Percentiles rank a stretch among this genome's conserved stretches.
phyloP scores from a whole-genome alignment of 2,329 filamentous ascomycete species.

The Penicillium sp. region DNA sequence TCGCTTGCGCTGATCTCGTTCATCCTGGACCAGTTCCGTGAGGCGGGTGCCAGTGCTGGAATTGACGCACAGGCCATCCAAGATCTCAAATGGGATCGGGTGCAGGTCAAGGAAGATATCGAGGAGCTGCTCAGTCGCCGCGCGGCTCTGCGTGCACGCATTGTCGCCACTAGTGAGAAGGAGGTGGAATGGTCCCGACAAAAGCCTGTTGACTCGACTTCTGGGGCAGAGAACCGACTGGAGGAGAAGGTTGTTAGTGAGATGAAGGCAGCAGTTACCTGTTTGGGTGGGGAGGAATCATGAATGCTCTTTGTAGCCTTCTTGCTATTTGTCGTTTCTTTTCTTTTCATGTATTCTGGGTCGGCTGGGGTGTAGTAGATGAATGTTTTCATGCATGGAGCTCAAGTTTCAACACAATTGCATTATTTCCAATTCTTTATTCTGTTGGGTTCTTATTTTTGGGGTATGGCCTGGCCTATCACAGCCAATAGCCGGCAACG shows the following conservation, averaged over 20 bases:
- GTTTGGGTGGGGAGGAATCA: conserved; percentile 40
- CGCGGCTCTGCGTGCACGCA: conserved; percentile 66
- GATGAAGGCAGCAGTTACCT: conserved; percentile 54
- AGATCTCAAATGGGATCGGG: conserved; percentile 70
- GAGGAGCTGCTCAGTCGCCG: conserved; percentile 74
- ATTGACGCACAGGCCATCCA: conserved; percentile 63
- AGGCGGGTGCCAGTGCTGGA: conserved; percentile 61
- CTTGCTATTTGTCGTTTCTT: conserved; percentile 5
- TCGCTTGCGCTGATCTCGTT: conserved; percentile 72
- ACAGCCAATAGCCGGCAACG: neutral
- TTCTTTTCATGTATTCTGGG: conserved; percentile 11
- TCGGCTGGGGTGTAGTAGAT: conserved; percentile 14
- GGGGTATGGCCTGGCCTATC: neutral
- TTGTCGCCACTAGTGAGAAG: conserved; percentile 69
- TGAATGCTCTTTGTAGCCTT: conserved; percentile 20
- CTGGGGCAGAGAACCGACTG: conserved; percentile 60
- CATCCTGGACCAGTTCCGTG: conserved; percentile 65
- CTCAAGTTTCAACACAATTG: neutral
- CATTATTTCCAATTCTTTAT: neutral
- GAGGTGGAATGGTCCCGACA: conserved; percentile 62
- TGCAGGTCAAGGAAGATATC: conserved; percentile 72
- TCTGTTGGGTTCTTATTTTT: neutral
- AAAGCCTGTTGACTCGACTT: conserved; percentile 39
- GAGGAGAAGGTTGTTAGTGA: conserved; percentile 74
- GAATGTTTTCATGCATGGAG: conserved; percentile 10